phyloP scores from a whole-genome alignment of 331 rosid species.

The Spiraea crenata region DNA sequence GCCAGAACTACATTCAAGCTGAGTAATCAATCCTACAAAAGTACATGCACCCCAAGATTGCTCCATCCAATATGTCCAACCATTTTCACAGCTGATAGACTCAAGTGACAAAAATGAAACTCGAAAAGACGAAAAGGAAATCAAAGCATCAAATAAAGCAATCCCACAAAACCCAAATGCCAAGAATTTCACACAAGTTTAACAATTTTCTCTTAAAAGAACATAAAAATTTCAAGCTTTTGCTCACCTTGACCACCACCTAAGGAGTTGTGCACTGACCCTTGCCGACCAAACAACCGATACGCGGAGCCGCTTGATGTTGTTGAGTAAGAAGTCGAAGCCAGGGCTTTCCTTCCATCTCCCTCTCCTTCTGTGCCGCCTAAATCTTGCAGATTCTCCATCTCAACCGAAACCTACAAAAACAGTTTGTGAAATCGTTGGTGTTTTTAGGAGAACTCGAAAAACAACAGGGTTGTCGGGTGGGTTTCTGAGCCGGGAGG shows the following conservation, averaged over 20 bases:
- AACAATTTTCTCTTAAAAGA: constrained; percentile 9
- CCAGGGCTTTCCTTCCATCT: constrained; percentile 35
- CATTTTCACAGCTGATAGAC: background rate
- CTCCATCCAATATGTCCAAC: background rate
- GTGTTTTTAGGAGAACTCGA: background rate
- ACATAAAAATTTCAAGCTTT: background rate
- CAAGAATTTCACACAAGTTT: background rate
- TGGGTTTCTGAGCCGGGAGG: background rate
- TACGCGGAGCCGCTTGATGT: constrained; percentile 20
- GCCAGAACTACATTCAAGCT: background rate
- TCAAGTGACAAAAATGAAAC: background rate
- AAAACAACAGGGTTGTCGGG: background rate
- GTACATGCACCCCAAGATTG: constrained; percentile 7
- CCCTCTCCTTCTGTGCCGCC: constrained; percentile 43
- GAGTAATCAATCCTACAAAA: background rate
- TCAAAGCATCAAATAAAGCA: background rate
- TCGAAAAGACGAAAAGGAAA: background rate
- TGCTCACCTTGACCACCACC: constrained; percentile 39
- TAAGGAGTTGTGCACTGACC: constrained; percentile 25
- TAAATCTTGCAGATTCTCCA: constrained; percentile 37
- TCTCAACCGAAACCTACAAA: constrained; percentile 10
- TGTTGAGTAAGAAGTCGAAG: constrained; percentile 33
- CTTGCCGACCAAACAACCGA: constrained; percentile 32
- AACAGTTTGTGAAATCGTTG: background rate
- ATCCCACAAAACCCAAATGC: constrained; percentile 15